Base-by-base conservation (phyloP, 495 filamentous ascomycete species). In the Penicillium subrubescens region DNA sequence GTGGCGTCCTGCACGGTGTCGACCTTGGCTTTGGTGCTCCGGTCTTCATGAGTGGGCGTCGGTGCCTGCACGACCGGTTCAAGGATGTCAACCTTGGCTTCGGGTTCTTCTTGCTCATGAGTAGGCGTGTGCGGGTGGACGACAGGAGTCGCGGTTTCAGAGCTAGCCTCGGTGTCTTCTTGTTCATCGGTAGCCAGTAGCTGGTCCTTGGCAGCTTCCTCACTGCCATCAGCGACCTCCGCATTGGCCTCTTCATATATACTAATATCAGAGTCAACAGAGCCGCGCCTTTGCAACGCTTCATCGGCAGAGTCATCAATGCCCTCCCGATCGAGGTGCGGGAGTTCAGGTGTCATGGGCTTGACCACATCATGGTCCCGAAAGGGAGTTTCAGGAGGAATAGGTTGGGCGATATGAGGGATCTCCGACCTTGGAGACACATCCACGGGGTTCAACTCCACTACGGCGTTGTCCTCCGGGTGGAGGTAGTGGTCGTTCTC, bases 181-280 rank as follows among this genome's bases (percentile, higher is more conserved):
- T 17, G 33, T 14, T 52, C 62, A 62, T 55, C 25, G 23, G 57
- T 31, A 19, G 46, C 23, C 1, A 54, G 27, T 19, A 60, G 23
- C 29, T 60, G 41, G 1, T 51, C 53, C 23, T 23, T 17, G 7
- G 52, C 50, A 44, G 53, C 15, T 46, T 57, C 46, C 57, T 21
- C 23, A 15, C 48, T 35, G 21, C 59, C 66, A 23, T 39, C 27
- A 29, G 53, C 46, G 35, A 64, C 60, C 6, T 60, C 63, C 19
- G 59, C 65, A 57, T 29, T 65, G 8, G 69, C 71, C 61, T 73
- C 71, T 64, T 72, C 69, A 50, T 74, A 74, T 15, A 74, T 53
- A 41, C 69, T 72, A 23, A 50, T 25, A 17, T 68, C 71, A n/a
- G 71, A 72, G 37, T 68, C 65, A 11, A 65, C 59, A 34, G 71